Percentiles rank a stretch among this genome's conserved stretches.
These are phyloP conservation scores for Trichoderma guizhouense DNA, from an alignment of 2,329 filamentous ascomycete genomes.

Conservation along the genomic window DNA sequence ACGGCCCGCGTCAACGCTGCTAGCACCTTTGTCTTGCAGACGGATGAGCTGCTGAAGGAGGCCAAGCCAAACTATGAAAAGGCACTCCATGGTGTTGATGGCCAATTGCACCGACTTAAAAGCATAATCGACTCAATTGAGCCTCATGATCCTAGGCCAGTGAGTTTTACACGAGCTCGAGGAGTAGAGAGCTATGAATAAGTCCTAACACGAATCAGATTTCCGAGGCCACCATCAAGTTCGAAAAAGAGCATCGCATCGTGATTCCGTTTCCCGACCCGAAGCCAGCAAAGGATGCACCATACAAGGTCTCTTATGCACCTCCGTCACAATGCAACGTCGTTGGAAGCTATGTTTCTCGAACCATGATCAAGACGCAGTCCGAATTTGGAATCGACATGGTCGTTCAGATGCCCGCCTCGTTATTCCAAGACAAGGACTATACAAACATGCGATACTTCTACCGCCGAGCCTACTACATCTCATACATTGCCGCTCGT, in stretches of 20 bases:
- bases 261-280: conserved; percentile 84
- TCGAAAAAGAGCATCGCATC: conserved; percentile 65
- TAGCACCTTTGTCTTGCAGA: conserved; percentile 57
- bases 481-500: conserved; percentile 74
- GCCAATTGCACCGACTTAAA: conserved; percentile 51
- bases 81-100: conserved; percentile 47
- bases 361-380: conserved; percentile 67
- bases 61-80: conserved; percentile 51
- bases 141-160: conserved; percentile 48
- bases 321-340: conserved; percentile 79
- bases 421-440: conserved; percentile 89
- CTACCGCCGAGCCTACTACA: conserved; percentile 88
- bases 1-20: conserved; percentile 43
- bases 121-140: conserved; percentile 49
- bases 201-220: conserved; percentile 47
- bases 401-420: conserved; percentile 77
- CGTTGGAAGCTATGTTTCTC: conserved; percentile 79
- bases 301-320: conserved; percentile 77
- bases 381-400: conserved; percentile 67
- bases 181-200: background rate
- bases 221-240: conserved; percentile 61
- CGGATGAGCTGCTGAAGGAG: conserved; percentile 57
- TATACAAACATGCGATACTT: conserved; percentile 92
- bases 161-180: conserved; percentile 33
- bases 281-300: conserved; percentile 67